Percentiles rank a stretch among this genome's conserved stretches.
Conservation (phyloP, 371 early-diverging fungal genomes). For the Zychaea mexicana region DNA sequence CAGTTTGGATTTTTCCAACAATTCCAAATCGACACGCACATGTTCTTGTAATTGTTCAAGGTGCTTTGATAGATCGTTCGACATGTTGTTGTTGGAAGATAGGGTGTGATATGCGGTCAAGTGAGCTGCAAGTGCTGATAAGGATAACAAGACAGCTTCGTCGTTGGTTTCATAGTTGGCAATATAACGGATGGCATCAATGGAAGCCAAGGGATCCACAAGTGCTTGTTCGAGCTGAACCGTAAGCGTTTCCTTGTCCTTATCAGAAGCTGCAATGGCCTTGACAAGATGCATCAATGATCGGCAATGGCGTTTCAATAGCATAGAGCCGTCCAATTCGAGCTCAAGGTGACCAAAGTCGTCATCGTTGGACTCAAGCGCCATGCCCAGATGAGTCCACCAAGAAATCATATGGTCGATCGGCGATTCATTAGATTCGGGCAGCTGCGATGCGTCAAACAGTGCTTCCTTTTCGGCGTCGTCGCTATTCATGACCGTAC, state of each 20-base stretch:
- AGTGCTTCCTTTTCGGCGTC: background rate
- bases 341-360: background rate
- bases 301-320: constrained; percentile 26
- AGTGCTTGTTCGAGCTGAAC: constrained; percentile 21
- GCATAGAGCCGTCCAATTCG: constrained; percentile 9
- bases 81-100: background rate
- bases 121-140: constrained; percentile 33
- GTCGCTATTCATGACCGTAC: background rate
- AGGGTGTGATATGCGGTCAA: constrained; percentile 8
- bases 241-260: constrained; percentile 11
- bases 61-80: background rate
- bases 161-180: constrained; percentile 8
- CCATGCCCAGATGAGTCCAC: constrained; percentile 29
- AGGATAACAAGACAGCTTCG: constrained; percentile 30
- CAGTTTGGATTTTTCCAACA: background rate
- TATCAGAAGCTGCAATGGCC: constrained; percentile 11
- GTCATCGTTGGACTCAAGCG: constrained; percentile 1
- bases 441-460: constrained; percentile 7
- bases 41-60: background rate
- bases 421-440: constrained; percentile 6
- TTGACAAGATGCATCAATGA: constrained; percentile 24
- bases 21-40: background rate
- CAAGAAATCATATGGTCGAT: constrained; percentile 25
- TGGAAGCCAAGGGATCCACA: constrained; percentile 21
- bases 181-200: constrained; percentile 26